Evolutionary conservation across 2,329 filamentous ascomycete genomes (phyloP).

Genomic region (Botrytis elliptica): DNA sequence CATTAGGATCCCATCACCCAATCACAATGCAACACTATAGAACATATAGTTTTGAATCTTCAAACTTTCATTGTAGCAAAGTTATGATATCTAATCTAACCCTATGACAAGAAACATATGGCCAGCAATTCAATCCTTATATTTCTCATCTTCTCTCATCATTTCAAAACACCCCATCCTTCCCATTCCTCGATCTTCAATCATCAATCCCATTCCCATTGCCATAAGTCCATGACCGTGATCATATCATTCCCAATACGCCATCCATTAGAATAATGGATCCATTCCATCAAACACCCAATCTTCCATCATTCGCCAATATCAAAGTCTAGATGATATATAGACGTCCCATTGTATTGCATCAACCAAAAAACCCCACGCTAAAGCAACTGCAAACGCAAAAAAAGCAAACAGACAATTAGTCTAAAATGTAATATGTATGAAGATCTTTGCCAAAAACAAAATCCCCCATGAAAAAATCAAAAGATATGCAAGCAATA

Average conservation of each 20-base stretch:
- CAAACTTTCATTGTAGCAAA: conserved; percentile 4
- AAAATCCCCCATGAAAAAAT: not conserved
- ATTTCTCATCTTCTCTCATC: not conserved
- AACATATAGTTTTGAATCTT: not conserved
- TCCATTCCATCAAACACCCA: not conserved
- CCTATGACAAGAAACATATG: not conserved
- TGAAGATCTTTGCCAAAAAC: not conserved
- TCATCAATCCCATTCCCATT: conserved; percentile 6
- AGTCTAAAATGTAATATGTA: conserved; percentile 1
- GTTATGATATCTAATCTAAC: conserved; percentile 1
- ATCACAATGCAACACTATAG: not conserved
- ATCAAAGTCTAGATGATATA: conserved; percentile 15
- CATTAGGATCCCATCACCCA: not conserved
- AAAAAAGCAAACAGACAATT: not conserved
- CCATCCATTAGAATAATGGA: not conserved
- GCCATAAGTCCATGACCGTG: not conserved
- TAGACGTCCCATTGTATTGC: not conserved
- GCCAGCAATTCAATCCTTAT: not conserved
- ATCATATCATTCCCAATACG: not conserved
- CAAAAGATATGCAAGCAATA: not conserved
- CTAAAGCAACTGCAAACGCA: conserved; percentile 12
- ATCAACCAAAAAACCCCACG: conserved; percentile 8
- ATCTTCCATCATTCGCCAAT: conserved; percentile 10
- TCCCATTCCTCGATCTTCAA: not conserved
- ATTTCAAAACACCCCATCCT: not conserved